Evolutionary conservation across 805 yeast genomes (phyloP).

Genomic region (Yamadazyma phyllophila): DNA sequence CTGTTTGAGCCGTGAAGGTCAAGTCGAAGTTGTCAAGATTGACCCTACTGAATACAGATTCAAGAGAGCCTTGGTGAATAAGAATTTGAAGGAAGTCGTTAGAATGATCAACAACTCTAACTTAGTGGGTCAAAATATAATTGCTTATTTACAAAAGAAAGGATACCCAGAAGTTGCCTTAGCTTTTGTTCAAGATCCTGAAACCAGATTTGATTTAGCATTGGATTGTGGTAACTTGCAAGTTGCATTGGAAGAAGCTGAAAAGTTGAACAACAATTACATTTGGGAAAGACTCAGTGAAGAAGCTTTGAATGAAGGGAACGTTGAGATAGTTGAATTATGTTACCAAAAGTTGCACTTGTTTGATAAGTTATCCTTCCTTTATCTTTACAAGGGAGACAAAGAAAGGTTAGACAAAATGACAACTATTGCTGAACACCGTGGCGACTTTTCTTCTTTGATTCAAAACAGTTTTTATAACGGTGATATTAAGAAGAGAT

Average conservation of each 20-base stretch:
- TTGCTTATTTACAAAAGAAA: conserved; percentile 88
- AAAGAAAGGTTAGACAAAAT: conserved; percentile 69
- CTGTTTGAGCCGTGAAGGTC: conserved; percentile 82
- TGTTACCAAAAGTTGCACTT: conserved; percentile 84
- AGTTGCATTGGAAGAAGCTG: conserved; percentile 88
- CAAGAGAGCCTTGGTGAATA: conserved; percentile 87
- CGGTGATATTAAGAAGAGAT: conserved; percentile 72
- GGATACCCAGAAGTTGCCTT: conserved; percentile 98
- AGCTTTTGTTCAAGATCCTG: conserved; percentile 95
- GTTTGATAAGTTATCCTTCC: conserved; percentile 86
- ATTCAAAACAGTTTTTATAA: conserved; percentile 80
- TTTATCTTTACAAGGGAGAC: conserved; percentile 85
- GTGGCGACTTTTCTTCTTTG: conserved; percentile 76
- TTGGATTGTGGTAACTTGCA: conserved; percentile 87
- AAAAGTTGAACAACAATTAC: conserved; percentile 59
- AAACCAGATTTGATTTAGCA: conserved; percentile 93
- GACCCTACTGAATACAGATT: conserved; percentile 98
- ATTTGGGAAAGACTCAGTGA: conserved; percentile 81
- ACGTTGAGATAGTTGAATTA: conserved; percentile 77
- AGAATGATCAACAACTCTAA: conserved; percentile 85
- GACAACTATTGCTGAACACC: conserved; percentile 85
- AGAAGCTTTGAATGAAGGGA: conserved; percentile 90
- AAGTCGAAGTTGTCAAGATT: conserved; percentile 71
- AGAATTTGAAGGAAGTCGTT: conserved; percentile 87
- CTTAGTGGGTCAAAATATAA: conserved; percentile 95